A percentile compares a stretch with the other conserved stretches of the same genome.
These are phyloP conservation scores for Cutaneotrichosporon cyanovorans DNA, from an alignment of 1,284 basidiomycete genomes.

Conservation along the genomic window DNA sequence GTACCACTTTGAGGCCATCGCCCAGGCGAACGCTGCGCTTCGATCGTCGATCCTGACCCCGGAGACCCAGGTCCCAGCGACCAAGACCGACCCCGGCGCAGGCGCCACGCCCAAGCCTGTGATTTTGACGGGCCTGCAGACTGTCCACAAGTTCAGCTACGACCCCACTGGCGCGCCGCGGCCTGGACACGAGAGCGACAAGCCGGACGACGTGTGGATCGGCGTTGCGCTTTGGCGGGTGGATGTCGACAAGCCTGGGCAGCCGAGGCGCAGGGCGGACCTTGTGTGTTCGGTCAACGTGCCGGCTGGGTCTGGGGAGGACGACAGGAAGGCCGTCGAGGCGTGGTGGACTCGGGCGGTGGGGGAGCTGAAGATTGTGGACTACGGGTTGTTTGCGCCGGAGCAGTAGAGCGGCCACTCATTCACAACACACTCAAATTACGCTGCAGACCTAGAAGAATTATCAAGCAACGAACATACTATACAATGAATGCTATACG, in stretches of 20 bases:
- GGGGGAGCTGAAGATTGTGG: constrained; percentile 50
- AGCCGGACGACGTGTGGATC: constrained; percentile 63
- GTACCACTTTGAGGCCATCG: constrained; percentile 85
- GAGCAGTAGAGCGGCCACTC: constrained; percentile 12
- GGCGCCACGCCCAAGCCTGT: constrained; percentile 52
- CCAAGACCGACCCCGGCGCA: constrained; percentile 42
- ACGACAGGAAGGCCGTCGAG: constrained; percentile 41
- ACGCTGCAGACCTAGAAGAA: too few species aligned
- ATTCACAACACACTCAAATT: too few species aligned
- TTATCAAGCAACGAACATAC: not conserved
- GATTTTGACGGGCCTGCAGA: constrained; percentile 55
- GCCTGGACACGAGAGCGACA: constrained; percentile 40
- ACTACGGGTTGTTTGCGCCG: constrained; percentile 63
- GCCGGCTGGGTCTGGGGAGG: constrained; percentile 34
- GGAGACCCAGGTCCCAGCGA: constrained; percentile 18
- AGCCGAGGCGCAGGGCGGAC: constrained; percentile 57
- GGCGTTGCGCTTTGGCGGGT: constrained; percentile 67
- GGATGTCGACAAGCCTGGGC: constrained; percentile 24
- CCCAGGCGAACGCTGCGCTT: constrained; percentile 79
- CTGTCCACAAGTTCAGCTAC: constrained; percentile 61
- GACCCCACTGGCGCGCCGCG: constrained; percentile 38
- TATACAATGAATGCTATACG: not conserved
- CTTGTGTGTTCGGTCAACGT: constrained; percentile 75
- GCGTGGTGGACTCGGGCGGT: constrained; percentile 6
- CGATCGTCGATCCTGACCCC: constrained; percentile 48